Base-by-base conservation (phyloP, 345 rosid genomes). In the Erodium maritimum region DNA sequence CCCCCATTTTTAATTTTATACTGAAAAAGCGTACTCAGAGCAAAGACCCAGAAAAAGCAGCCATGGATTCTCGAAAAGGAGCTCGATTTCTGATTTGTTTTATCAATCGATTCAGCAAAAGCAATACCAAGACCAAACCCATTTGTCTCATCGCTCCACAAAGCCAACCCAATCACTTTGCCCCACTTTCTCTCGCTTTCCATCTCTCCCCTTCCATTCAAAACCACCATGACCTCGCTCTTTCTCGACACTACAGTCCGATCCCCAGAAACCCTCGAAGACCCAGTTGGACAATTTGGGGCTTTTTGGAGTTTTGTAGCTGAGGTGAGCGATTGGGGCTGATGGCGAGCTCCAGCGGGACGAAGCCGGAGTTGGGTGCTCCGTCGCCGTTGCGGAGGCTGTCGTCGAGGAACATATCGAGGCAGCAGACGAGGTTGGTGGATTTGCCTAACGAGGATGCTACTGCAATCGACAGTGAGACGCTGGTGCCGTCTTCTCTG, bases 311-410 rank as follows among this genome's bases (percentile, higher is more conserved):
- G 45, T 18, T 11, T 48, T 21, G n/a, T 19, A 29, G 21, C 7
- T 50, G 62, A 13, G 12, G 5, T 45, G 8, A 54, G n/a, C 3
- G 13, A 8, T 14, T 21, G 58, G 45, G 25, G 65, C 29, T 57
- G 17, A 88, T 90, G 97, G 95, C 96, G 45, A 87, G 90, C 67
- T 71, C 90, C 11, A 94, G 96, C 63, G 82, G 91, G 60, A 81
- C 83, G 22, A 79, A 80, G 83, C 52, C 17, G 25, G 72, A 61
- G 14, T 69, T 23, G 60, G 72, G 69, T 8, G 80, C 75, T 19
- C 63, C 58, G 23, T 74, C 68, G 11, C 80, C 71, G 19, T 62
- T 63, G 22, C 79, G 85, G 19, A 34, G 77, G 20, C 29, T 52
- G 16, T 79, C 94, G 48, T 14, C 14, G 7, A 62, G 53, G 81